Conservation (phyloP, 192 early-diverging fungal genomes). For the Backusella australiensis region DNA sequence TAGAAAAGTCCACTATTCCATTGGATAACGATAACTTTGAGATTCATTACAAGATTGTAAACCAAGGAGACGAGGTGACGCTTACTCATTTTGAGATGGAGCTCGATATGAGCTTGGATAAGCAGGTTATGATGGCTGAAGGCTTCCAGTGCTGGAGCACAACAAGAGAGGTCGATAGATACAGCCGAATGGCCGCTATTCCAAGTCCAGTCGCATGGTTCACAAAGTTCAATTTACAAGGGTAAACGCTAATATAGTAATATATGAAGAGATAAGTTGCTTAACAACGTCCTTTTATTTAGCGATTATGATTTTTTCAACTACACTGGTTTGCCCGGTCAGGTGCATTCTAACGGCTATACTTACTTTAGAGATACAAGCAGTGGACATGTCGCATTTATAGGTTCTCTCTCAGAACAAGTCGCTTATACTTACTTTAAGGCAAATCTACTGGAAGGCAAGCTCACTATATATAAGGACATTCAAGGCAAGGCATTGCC, state of each 20-base stretch:
- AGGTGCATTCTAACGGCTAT: conserved; percentile 40
- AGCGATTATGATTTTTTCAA: conserved; percentile 43
- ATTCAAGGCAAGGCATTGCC: conserved; percentile 41
- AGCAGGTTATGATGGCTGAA: conserved; percentile 42
- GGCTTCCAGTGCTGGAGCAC: conserved; percentile 52
- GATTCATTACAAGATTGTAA: conserved; percentile 3
- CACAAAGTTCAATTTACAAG: conserved; percentile 33
- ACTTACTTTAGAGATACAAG: conserved; percentile 36
- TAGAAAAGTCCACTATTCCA: not conserved
- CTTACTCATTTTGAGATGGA: conserved; percentile 17
- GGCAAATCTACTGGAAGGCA: conserved; percentile 29
- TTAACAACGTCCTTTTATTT: not conserved
- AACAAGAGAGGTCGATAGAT: conserved; percentile 29
- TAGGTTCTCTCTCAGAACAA: conserved; percentile 44
- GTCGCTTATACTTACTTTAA: conserved; percentile 44
- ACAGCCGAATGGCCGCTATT: conserved; percentile 34
- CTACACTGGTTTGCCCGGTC: conserved; percentile 37
- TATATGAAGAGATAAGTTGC: not conserved
- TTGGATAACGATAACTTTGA: conserved; percentile 3
- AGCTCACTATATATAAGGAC: conserved; percentile 41
- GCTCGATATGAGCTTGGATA: conserved; percentile 16
- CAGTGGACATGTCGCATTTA: conserved; percentile 8
- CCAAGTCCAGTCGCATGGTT: conserved; percentile 31
- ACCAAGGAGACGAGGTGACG: not conserved
- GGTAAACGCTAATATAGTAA: conserved; percentile 22